Evolutionary conservation across 2,329 filamentous ascomycete species (phyloP), one percentile per base, ranked within the genome.

Genomic region (Xylariales sp.): DNA sequence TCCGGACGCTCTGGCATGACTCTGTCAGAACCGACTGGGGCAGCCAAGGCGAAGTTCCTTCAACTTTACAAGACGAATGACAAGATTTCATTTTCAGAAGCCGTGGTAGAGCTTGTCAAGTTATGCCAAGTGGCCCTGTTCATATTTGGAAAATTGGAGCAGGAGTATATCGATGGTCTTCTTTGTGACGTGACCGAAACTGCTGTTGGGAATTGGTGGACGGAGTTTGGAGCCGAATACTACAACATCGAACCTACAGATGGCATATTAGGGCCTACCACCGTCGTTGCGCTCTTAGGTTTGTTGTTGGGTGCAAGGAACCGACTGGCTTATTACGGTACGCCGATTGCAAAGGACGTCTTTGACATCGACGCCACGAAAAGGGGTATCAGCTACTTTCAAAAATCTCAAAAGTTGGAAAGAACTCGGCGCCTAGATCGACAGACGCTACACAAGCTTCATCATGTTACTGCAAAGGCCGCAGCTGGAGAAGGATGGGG

Each of bases 191-290:
- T 93, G 31, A 97, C 93, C 0, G 93, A 98, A 61, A 83, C 77
- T 47, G 88, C 90, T 2, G 81, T 97, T 53, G 84, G 83, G 47
- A 87, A 96, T 60, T 98, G 93, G 93, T 97, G 93, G 93, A 83
- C 86, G 1, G 88, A 95, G 55, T 84, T 96, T 45, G 93, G 93
- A 2, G 84, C 83, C 1, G 91, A 97, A 51, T 84, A 93, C 56
- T 96, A 91, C 69, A 94, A 91, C 42, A 79, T 89, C 24, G 93
- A 97, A 61, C 91, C 93, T 2, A 86, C 85, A 8, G 93, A 98
- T 64, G 91, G 91, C 10, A 89, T 95, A 16, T 69, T 98, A 3
- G 93, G 93, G 0, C 90, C 93, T 2, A 94, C 88, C 0, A 96
- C 90, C 0, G 89, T 97, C 6, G 82, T 90, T 16, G 91, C 87